These are phyloP conservation scores for Rhodotorula sp. DNA, from an alignment of 1,284 basidiomycete species.

Conservation along the genomic window DNA sequence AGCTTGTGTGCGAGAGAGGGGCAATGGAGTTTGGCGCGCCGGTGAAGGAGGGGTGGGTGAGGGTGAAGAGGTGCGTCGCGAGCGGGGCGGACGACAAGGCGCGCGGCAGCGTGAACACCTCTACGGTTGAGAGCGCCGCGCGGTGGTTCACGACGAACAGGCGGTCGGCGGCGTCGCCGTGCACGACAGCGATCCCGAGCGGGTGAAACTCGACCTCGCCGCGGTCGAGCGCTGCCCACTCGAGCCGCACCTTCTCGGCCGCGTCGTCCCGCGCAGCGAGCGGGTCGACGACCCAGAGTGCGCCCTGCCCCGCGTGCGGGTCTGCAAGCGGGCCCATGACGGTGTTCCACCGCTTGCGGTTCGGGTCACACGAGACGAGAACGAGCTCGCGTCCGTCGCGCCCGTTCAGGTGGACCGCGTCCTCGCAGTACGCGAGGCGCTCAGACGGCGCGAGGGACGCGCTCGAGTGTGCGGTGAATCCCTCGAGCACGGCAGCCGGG, in stretches of 20 bases:
- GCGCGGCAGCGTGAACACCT: slow-evolving; percentile 12
- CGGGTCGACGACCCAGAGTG: slow-evolving; percentile 17
- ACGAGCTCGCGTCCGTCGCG: neutral
- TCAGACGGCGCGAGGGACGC: neutral
- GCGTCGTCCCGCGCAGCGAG: neutral
- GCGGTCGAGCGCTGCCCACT: neutral
- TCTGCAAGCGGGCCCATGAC: slow-evolving; percentile 28
- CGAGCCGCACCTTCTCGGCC: neutral
- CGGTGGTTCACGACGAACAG: slow-evolving; percentile 27
- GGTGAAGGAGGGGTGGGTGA: slow-evolving; percentile 12
- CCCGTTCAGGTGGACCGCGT: neutral
- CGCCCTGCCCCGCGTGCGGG: neutral
- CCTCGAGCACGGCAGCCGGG: neutral
- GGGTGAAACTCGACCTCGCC: slow-evolving; percentile 14
- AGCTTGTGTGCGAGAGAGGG: neutral
- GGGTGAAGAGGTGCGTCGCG: slow-evolving; percentile 13
- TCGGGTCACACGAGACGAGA: slow-evolving; percentile 21
- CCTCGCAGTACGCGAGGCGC: slow-evolving; percentile 23
- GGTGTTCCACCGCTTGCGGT: slow-evolving; percentile 24
- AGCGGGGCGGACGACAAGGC: neutral
- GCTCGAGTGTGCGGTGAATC: neutral
- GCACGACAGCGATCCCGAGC: slow-evolving; percentile 8
- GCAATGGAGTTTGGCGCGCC: slow-evolving; percentile 30
- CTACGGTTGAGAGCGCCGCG: slow-evolving; percentile 4
- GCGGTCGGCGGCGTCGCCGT: too few relatives aligned